phyloP scores from a whole-genome alignment of 176 grass and related monocot genomes.

The Urochloa ruziziensis region DNA sequence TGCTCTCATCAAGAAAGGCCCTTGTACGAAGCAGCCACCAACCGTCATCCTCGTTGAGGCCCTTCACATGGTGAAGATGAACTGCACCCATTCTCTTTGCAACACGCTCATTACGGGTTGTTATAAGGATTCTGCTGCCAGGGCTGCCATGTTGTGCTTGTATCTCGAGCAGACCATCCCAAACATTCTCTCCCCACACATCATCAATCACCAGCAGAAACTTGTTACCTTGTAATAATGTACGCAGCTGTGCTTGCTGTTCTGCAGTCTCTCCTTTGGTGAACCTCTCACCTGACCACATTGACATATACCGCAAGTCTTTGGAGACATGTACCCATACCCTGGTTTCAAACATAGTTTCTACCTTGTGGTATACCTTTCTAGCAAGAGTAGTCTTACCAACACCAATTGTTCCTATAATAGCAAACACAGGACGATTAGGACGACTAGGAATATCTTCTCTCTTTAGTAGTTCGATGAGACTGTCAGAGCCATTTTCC shows the following conservation, averaged over 20 bases:
- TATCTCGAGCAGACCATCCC: slow-evolving; percentile 31
- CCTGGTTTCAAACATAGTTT: slow-evolving; percentile 3
- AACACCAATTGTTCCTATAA: slow-evolving; percentile 47
- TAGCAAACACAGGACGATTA: slow-evolving; percentile 26
- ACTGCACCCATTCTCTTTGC: slow-evolving; percentile 26
- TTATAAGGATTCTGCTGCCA: slow-evolving; percentile 55
- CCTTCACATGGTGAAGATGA: slow-evolving; percentile 38
- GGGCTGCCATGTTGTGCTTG: slow-evolving; percentile 22
- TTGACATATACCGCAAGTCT: slow-evolving; percentile 25
- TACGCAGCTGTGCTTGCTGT: background rate
- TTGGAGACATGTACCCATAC: slow-evolving; percentile 47
- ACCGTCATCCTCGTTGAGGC: slow-evolving; percentile 42
- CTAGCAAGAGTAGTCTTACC: slow-evolving; percentile 49
- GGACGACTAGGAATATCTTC: background rate
- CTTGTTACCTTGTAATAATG: slow-evolving; percentile 31
- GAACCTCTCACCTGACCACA: slow-evolving; percentile 38
- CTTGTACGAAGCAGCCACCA: slow-evolving; percentile 51
- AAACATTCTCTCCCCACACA: slow-evolving; percentile 43
- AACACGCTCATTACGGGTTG: slow-evolving; percentile 39
- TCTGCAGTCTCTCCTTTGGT: background rate
- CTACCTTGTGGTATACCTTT: slow-evolving; percentile 36
- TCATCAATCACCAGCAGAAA: slow-evolving; percentile 61
- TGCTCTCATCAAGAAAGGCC: slow-evolving; percentile 13
- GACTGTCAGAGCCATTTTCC: slow-evolving; percentile 12
- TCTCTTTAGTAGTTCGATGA: slow-evolving; percentile 26